Evolutionary conservation across 73 alveolate genomes (phyloP), one percentile per base, ranked within the genome.

Genomic region (Tetrahymena borealis): DNA sequence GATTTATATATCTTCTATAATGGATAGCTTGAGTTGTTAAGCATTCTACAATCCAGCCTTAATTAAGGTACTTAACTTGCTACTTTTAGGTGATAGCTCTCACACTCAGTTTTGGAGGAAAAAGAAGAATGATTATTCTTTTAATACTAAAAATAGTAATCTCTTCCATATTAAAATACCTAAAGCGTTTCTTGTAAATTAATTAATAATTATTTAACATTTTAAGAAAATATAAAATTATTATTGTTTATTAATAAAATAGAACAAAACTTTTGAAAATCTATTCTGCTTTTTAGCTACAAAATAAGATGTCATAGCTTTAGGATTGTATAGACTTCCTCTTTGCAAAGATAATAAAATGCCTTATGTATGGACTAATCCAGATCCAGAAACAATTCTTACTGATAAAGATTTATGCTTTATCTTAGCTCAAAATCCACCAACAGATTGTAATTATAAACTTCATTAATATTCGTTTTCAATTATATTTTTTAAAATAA

Each of bases 331-430:
- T 94, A 43, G 99, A 37, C 78, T 91, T 5, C 90, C 92, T 41
- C 90, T 95, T 13, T 78, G 95, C 28, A 40, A 90, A 9, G 98
- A 97, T 91, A 97, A 96, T 90, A 93, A 94, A 78, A 95, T 96
- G 40, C 98, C 98, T 28, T 98, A 97, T 94, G 98, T 98, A 35
- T 97, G 97, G 90, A 97, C 99, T 20, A 98, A 98, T 93, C 99
- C 99, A 18, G 91, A 39, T 35, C 94, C 97, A 37, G 97, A 96
- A 37, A 94, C 98, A 15, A 91, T 91, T 33, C 92, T 98, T 32
- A 95, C 96, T 11, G 97, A 97, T 78, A 91, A 96, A 32, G 99
- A 98, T 91, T 92, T 93, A 79, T 98, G 98, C 42, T 98, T 98
- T 90, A 99, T 98, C 78, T 94, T 98, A 8, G 96, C 98, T 11